Evolutionary conservation across 805 yeast genomes (phyloP), one percentile per base, ranked within the genome.

Genomic region (fission yeast (Schizosaccharomyces pombe)): DNA sequence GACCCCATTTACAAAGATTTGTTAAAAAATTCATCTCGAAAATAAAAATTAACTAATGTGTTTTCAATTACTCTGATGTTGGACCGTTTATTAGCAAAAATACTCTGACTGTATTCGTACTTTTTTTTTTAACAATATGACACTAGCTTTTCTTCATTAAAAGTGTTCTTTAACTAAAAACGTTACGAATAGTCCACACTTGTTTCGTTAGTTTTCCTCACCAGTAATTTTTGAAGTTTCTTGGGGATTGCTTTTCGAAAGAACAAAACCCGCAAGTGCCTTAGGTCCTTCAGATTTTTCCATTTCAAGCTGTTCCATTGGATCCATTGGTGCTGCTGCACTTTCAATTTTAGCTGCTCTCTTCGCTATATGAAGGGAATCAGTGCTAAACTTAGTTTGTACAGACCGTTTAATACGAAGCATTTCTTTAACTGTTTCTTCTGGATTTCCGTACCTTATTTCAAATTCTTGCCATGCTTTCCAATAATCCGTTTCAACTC

Each of bases 401-500:
- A 70, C 64, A 14, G 66, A 62, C 58, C 85, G 71, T 62, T 78
- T 81, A 57, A 70, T 68, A 51, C 79, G 67, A 26, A 85, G 63
- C 87, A 86, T 80, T 22, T 78, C 80, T 60, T 82, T 85, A 64
- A 75, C 85, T 0, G 82, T 75, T 2, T 71, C 72, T 61, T 82
- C 91, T 6, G 49, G 30, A 56, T 74, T 68, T 3, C 97, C 97
- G 63, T 75, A 59, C 12, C 74, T 70, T 33, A 82, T 63, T 62
- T 87, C 97, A 63, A 86, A 85, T 9, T 68, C 62, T 55, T 79
- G 79, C 94, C 94, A 87, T 30, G 65, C 64, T 1, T 66, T 67
- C 94, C 94, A 85, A 32, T 78, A 62, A 1, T 54, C 57, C 2
- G 55, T 37, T 5, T 56, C 64, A 29, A 63, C 59, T 24, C 62